Percentiles rank a stretch among this genome's conserved stretches.
Evolutionary conservation across 2,329 filamentous ascomycete species (phyloP).

Genomic region (Dothidotthia symphoricarpi): DNA sequence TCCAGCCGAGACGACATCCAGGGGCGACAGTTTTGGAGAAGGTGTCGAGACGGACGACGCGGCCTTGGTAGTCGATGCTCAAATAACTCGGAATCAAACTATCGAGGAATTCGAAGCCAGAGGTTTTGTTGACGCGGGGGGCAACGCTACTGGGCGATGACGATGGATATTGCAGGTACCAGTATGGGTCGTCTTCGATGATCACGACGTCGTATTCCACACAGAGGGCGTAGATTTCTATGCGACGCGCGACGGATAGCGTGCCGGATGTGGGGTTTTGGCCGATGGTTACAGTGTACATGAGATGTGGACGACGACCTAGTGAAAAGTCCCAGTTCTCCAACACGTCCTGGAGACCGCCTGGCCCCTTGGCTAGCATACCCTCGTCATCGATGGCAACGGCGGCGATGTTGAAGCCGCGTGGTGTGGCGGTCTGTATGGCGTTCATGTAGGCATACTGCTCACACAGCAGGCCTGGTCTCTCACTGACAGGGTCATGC

Average conservation of each 20-base stretch:
- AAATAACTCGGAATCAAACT: conserved; percentile 81
- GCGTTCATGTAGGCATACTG: conserved; percentile 79
- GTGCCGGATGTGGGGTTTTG: conserved; percentile 85
- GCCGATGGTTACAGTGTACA: conserved; percentile 91
- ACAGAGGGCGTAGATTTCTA: conserved; percentile 76
- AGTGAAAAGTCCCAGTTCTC: conserved; percentile 75
- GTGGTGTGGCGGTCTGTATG: conserved; percentile 63
- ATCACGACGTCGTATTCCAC: conserved; percentile 86
- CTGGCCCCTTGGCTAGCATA: conserved; percentile 71
- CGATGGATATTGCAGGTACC: conserved; percentile 87
- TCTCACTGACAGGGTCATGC: conserved; percentile 63
- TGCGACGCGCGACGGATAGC: conserved; percentile 69
- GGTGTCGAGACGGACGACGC: conserved; percentile 85
- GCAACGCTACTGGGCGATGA: conserved; percentile 48
- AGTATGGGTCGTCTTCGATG: conserved; percentile 92
- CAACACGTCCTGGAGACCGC: conserved; percentile 74
- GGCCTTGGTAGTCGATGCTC: conserved; percentile 76
- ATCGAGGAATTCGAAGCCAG: conserved; percentile 76
- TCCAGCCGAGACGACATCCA: conserved; percentile 86
- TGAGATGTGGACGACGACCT: conserved; percentile 74
- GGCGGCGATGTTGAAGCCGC: conserved; percentile 69
- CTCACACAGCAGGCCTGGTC: conserved; percentile 78
- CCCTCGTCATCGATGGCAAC: conserved; percentile 76
- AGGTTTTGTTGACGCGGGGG: conserved; percentile 50
- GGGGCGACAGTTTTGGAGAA: conserved; percentile 93